Evolutionary conservation across 2,329 filamentous ascomycete species (phyloP).

Genomic region (Phoma herbarum): DNA sequence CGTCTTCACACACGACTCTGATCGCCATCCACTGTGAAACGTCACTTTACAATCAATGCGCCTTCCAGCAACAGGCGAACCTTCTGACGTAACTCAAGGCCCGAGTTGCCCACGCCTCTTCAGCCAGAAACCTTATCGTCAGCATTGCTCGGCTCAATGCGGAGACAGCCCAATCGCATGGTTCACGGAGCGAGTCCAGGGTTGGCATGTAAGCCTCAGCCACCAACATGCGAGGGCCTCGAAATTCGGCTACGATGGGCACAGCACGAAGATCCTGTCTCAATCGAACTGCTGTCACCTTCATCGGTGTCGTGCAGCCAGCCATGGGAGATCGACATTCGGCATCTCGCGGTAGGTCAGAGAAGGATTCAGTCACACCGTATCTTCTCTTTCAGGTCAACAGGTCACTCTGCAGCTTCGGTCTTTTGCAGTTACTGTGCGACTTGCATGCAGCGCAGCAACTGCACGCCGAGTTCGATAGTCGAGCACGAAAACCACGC

Average conservation of each 20-base stretch:
- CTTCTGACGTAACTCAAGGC: not conserved
- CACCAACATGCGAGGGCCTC: not conserved
- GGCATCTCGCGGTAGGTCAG: not conserved
- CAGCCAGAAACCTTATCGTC: not conserved
- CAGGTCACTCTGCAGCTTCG: not conserved
- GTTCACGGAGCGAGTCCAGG: constrained; percentile 4
- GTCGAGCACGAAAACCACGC: not conserved
- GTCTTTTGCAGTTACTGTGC: not conserved
- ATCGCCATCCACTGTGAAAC: no score
- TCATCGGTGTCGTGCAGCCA: constrained; percentile 6
- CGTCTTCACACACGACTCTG: not conserved
- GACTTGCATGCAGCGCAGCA: not conserved
- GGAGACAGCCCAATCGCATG: not conserved
- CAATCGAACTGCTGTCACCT: not conserved
- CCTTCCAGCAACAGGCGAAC: not conserved
- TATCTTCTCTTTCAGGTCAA: not conserved
- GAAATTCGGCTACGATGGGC: not conserved
- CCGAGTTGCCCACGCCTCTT: not conserved
- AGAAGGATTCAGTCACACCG: not conserved
- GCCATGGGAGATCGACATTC: not conserved
- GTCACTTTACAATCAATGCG: not conserved
- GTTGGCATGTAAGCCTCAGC: constrained; percentile 1
- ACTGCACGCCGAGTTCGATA: not conserved
- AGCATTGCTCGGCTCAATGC: not conserved
- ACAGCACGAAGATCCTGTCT: not conserved